Conservation (phyloP, 202 grass and related monocot species). For the Setaria italica region DNA sequence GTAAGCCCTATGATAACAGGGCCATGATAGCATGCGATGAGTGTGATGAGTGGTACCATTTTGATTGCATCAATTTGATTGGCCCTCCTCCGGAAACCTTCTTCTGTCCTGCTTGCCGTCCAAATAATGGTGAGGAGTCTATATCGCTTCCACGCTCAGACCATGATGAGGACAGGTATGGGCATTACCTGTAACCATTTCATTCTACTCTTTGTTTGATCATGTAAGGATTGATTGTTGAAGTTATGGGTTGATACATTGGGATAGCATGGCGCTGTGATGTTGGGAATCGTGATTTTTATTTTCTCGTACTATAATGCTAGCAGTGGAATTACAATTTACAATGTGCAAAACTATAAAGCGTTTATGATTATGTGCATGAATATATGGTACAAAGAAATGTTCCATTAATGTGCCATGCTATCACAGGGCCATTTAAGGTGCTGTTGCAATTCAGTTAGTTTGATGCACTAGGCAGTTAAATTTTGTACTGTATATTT, state of each 20-base stretch:
- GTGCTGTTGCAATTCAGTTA: background rate
- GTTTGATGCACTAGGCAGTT: background rate
- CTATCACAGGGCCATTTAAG: too few relatives aligned
- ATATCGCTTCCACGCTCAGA: constrained; percentile 49
- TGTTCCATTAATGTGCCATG: background rate
- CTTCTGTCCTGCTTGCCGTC: constrained; percentile 73
- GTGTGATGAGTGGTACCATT: constrained; percentile 96
- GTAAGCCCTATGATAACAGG: constrained; percentile 80
- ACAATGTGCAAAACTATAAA: background rate
- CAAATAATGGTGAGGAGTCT: constrained; percentile 56
- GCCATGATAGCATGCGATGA: constrained; percentile 96
- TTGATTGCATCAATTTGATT: constrained; percentile 82
- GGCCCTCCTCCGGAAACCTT: constrained; percentile 65
- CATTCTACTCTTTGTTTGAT: background rate
- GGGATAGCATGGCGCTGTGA: constrained; percentile 1
- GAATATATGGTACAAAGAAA: background rate
- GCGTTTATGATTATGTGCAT: background rate
- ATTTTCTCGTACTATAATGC: background rate
- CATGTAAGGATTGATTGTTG: background rate
- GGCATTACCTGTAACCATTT: background rate
- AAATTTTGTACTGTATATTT: background rate
- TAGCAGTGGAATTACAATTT: background rate
- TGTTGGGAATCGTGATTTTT: background rate
- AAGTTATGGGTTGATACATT: constrained; percentile 2
- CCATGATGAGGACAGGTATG: constrained; percentile 59